phyloP scores from a whole-genome alignment of 2,329 filamentous ascomycete genomes.

The Fusarium burgessii region DNA sequence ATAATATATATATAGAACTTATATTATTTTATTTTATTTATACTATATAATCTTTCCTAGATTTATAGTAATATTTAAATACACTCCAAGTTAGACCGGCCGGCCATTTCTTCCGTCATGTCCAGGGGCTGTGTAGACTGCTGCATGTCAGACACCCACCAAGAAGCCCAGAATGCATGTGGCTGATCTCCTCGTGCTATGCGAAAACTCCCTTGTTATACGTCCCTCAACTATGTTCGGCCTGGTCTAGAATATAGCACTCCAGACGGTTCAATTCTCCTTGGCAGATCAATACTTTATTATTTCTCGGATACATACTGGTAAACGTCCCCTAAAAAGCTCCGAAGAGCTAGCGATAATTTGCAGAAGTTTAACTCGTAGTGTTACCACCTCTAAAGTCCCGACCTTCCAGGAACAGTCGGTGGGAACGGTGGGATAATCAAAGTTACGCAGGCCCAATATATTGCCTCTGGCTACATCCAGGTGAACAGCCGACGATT shows the following conservation, averaged over 20 bases:
- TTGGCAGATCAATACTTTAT: background rate
- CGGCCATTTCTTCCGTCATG: too few species aligned
- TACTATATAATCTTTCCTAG: too few species aligned
- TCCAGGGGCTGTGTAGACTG: background rate
- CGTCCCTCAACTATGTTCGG: background rate
- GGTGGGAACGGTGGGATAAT: slow-evolving; percentile 8
- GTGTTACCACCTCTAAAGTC: background rate
- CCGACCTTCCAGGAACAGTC: slow-evolving; percentile 8
- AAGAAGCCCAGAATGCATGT: slow-evolving; percentile 9
- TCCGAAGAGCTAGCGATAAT: background rate
- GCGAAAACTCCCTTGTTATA: slow-evolving; percentile 12
- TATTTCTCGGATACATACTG: background rate
- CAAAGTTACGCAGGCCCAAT: slow-evolving; percentile 1
- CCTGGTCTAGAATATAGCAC: background rate
- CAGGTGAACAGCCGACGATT: background rate
- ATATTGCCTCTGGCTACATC: background rate
- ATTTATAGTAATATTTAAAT: too few species aligned
- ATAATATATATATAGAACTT: too few species aligned
- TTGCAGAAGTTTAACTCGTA: slow-evolving; percentile 3
- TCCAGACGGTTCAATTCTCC: background rate
- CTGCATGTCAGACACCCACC: slow-evolving; percentile 10
- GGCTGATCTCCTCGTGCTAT: slow-evolving; percentile 11
- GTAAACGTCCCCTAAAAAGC: background rate
- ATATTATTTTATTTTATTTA: too few species aligned
- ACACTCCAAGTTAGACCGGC: too few species aligned